Percentiles rank a stretch among this genome's conserved stretches.
These are phyloP conservation scores for Komagataea norvegica DNA, from an alignment of 1,139 yeast genomes.

Conservation along the genomic window DNA sequence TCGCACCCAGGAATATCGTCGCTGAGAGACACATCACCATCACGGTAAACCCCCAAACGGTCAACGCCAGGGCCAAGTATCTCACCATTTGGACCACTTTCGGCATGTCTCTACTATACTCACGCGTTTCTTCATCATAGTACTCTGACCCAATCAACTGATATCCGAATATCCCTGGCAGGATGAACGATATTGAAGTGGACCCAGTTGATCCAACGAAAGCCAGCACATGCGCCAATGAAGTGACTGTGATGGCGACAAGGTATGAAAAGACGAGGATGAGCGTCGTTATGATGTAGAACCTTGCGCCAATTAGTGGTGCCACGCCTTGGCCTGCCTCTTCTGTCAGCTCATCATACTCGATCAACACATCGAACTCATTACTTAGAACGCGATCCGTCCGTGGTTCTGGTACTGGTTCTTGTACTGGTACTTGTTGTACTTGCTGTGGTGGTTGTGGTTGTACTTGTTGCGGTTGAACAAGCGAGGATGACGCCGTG, in stretches of 20 bases:
- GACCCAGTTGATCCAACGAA: conserved; percentile 96
- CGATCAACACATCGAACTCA: conserved; percentile 16
- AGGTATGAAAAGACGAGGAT: conserved; percentile 61
- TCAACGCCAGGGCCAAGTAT: conserved; percentile 54
- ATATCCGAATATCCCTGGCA: conserved; percentile 89
- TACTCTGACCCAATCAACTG: conserved; percentile 52
- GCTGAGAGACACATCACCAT: conserved; percentile 77
- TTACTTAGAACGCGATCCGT: conserved; percentile 4
- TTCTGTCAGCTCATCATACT: conserved; percentile 29
- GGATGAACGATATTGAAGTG: conserved; percentile 84
- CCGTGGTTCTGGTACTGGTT: conserved; percentile 1
- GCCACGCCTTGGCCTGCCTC: conserved; percentile 28
- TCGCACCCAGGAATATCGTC: conserved; percentile 60
- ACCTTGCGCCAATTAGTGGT: conserved; percentile 37
- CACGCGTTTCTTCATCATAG: conserved; percentile 28
- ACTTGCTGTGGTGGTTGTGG: neutral
- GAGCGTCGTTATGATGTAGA: conserved; percentile 58
- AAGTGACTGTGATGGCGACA: conserved; percentile 71
- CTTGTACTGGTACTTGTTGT: conserved; percentile 2
- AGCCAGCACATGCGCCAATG: conserved; percentile 82
- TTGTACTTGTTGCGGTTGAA: neutral
- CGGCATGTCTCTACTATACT: conserved; percentile 33
- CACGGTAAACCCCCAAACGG: conserved; percentile 73
- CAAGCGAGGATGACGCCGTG: conserved; percentile 1
- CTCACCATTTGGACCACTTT: conserved; percentile 42